Base-by-base conservation (phyloP, 1,139 yeast genomes). In the Maudiozyma humilis region DNA sequence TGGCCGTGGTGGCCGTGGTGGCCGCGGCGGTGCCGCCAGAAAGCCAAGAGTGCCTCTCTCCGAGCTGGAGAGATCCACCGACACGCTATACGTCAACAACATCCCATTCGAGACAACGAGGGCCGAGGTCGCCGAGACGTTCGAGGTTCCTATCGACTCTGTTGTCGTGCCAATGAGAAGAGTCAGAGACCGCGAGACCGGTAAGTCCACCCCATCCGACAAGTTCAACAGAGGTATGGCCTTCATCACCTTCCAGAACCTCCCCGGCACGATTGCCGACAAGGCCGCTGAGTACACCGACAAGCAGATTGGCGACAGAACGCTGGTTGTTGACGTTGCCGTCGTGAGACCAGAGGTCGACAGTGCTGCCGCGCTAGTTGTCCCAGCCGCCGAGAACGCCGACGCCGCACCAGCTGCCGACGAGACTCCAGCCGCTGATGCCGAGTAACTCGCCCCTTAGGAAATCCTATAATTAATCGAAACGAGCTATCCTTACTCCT, bases 141-240 rank as follows among this genome's bases (percentile, higher is more conserved):
- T 62, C 39, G 58, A 59, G 30, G 55, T 60, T 31, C 44, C 42
- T 12, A 55, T 50, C 29, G 65, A 60, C 14, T 47, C 51, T 16
- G 49, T 62, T 23, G 59, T 57, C 18, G 45, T 62, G 44, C 66
- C 66, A 47, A 59, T 59, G 62, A 59, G 60, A 51, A 58, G 57
- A 45, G 52, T 57, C 54, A 57, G 54, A 49, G 60, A 62, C 44
- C 50, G 51, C 40, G 51, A 47, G 32, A 59, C 64, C 7, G 51
- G 51, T 36, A 56, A 51, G 40, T 44, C 53, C 25, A 52, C 55
- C 44, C 54, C 50, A 43, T 57, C 64, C 27, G 57, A 55, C 38
- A 54, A 47, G 42, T 51, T 51, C 47, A 62, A 62, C 48, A 57
- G 65, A 46, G 66, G 66, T 48, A 61, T 62, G 42, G 66, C 65